Percentiles rank a stretch among this genome's conserved stretches.
phyloP scores from a whole-genome alignment of 1,284 basidiomycete genomes.

The Naganishia cerealis region DNA sequence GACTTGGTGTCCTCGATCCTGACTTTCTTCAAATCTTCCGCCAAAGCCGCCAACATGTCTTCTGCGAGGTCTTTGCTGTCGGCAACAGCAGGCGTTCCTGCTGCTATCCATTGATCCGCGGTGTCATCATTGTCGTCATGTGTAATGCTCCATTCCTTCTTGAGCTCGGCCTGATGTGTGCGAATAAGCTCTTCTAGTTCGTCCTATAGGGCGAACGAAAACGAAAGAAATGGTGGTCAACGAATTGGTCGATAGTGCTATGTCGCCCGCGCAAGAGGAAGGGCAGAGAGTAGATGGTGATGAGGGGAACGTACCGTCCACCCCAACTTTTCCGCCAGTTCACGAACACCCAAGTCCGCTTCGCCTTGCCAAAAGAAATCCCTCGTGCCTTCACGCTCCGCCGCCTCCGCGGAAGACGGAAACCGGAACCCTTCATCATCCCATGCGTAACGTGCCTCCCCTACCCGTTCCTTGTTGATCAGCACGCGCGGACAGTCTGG shows the following conservation, averaged over 20 bases:
- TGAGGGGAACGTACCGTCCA: slow-evolving; percentile 43
- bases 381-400: neutral
- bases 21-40: slow-evolving; percentile 27
- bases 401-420: neutral
- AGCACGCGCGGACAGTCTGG: slow-evolving; percentile 55
- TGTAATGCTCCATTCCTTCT: slow-evolving; percentile 40
- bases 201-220: slow-evolving; percentile 26
- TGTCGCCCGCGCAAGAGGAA: neutral
- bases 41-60: slow-evolving; percentile 25
- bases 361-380: slow-evolving; percentile 54
- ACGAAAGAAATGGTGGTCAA: neutral
- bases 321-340: slow-evolving; percentile 46
- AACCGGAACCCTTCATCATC: slow-evolving; percentile 36
- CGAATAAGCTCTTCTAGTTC: slow-evolving; percentile 45
- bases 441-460: slow-evolving; percentile 44
- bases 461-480: slow-evolving; percentile 60
- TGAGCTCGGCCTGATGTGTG: slow-evolving; percentile 39
- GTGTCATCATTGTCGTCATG: neutral
- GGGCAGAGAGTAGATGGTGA: neutral
- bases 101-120: neutral
- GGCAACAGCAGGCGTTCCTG: neutral
- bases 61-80: slow-evolving; percentile 4
- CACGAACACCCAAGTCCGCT: slow-evolving; percentile 47
- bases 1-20: slow-evolving; percentile 17
- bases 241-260: neutral